Evolutionary conservation across 208 protist genomes (phyloP).

Genomic region (Trypanosoma platydactyli): DNA sequence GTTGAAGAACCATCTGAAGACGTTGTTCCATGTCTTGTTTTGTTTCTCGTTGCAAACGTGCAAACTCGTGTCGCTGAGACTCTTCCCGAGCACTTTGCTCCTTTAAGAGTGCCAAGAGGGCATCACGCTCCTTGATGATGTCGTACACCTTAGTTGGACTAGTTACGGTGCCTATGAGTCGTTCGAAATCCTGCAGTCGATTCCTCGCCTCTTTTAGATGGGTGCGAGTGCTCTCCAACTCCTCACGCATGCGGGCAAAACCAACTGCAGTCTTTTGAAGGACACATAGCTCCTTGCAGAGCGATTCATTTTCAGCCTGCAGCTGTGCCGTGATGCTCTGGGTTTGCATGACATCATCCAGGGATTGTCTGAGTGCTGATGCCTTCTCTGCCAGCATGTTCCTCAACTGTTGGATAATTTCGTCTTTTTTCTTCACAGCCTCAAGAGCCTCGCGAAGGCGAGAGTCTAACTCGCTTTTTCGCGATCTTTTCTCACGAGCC

Average conservation of each 20-base stretch:
- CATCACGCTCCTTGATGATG: slow-evolving; percentile 51
- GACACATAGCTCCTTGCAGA: slow-evolving; percentile 18
- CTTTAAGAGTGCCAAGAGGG: slow-evolving; percentile 50
- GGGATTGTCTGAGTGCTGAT: background rate
- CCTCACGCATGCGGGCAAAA: slow-evolving; percentile 31
- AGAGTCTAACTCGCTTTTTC: background rate
- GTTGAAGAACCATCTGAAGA: slow-evolving; percentile 16
- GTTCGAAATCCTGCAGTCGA: slow-evolving; percentile 36
- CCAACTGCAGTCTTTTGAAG: slow-evolving; percentile 16
- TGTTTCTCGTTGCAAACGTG: slow-evolving; percentile 23
- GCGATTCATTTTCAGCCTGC: slow-evolving; percentile 19
- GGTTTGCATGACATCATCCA: slow-evolving; percentile 22
- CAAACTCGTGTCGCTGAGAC: slow-evolving; percentile 39
- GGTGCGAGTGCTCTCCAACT: slow-evolving; percentile 37
- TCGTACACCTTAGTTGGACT: slow-evolving; percentile 37
- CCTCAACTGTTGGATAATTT: slow-evolving; percentile 18
- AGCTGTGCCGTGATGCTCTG: slow-evolving; percentile 17
- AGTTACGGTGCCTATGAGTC: slow-evolving; percentile 19
- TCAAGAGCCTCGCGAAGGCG: slow-evolving; percentile 5
- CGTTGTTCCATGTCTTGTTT: slow-evolving; percentile 14
- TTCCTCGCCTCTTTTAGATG: slow-evolving; percentile 33
- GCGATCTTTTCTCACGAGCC: background rate
- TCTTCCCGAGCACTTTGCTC: slow-evolving; percentile 42
- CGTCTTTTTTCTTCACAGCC: slow-evolving; percentile 5
- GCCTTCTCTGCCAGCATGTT: slow-evolving; percentile 19